phyloP scores from a whole-genome alignment of 495 filamentous ascomycete species.

The Aspergillus homomorphus region DNA sequence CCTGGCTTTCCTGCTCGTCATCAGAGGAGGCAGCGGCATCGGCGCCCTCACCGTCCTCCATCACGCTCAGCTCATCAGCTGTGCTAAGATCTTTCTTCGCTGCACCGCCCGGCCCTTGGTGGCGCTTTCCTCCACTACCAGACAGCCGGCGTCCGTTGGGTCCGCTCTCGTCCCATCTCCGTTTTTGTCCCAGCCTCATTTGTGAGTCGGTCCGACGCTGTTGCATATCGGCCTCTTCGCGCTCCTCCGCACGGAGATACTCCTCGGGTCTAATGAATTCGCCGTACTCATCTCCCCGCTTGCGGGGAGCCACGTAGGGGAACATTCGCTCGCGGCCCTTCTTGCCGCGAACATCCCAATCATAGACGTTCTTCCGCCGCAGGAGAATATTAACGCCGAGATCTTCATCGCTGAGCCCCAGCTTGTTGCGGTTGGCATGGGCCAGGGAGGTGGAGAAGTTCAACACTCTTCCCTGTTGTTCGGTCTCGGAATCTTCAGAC shows the following conservation, averaged over 20 bases:
- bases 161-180: slow-evolving; percentile 80
- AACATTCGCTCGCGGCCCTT: slow-evolving; percentile 93
- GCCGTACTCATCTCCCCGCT: slow-evolving; percentile 85
- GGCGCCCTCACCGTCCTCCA: slow-evolving; percentile 41
- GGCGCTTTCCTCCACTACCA: slow-evolving; percentile 43
- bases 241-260: slow-evolving; percentile 88
- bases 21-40: slow-evolving; percentile 49
- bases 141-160: slow-evolving; percentile 37
- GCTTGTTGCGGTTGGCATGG: slow-evolving; percentile 76
- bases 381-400: slow-evolving; percentile 87
- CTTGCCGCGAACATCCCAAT: slow-evolving; percentile 90
- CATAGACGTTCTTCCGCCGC: slow-evolving; percentile 81
- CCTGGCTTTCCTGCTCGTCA: slow-evolving; percentile 44
- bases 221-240: slow-evolving; percentile 71
- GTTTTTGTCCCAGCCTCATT: slow-evolving; percentile 81
- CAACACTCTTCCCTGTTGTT: slow-evolving; percentile 87
- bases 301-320: slow-evolving; percentile 75
- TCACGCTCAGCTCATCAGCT: slow-evolving; percentile 37
- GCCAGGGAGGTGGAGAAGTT: slow-evolving; percentile 81
- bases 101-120: slow-evolving; percentile 38
- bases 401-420: slow-evolving; percentile 78
- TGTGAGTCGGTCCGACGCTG: slow-evolving; percentile 50
- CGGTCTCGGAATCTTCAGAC: slow-evolving; percentile 83
- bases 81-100: slow-evolving; percentile 44
- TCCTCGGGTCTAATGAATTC: slow-evolving; percentile 92